These are phyloP conservation scores for Tinospora cordifolia DNA, from an alignment of 164 flowering plant genomes.

Conservation along the genomic window DNA sequence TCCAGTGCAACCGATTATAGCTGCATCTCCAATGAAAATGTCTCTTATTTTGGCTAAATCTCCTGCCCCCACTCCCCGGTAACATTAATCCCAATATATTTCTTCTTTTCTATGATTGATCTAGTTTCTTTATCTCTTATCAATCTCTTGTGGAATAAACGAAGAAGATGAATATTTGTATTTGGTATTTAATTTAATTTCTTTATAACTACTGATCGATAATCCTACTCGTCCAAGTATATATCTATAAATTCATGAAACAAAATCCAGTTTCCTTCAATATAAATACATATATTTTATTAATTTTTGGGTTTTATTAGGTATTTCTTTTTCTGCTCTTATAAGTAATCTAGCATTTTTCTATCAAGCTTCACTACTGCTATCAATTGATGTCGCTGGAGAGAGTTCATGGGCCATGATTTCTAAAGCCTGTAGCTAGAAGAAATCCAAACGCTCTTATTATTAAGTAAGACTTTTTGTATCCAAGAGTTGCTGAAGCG, in stretches of 20 bases:
- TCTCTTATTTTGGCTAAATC: conserved; percentile 46
- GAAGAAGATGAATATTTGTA: conserved; percentile 5
- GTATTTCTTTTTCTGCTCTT: too few species aligned
- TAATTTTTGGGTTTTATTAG: too few species aligned
- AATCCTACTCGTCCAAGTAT: not conserved
- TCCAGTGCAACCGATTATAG: conserved; percentile 38
- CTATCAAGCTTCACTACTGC: too few species aligned
- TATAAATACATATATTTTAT: too few species aligned
- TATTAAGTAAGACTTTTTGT: too few species aligned
- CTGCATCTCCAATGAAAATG: conserved; percentile 50
- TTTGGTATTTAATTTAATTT: not conserved
- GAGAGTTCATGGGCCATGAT: too few species aligned
- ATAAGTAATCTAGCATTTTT: too few species aligned
- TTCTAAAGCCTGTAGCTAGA: too few species aligned
- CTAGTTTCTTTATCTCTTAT: too few species aligned
- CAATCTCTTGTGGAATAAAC: conserved; percentile 14
- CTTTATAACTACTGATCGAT: not conserved
- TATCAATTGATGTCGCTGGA: too few species aligned
- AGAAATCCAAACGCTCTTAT: too few species aligned
- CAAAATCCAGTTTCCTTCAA: not conserved
- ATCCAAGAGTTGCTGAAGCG: too few species aligned
- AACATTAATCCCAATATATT: conserved; percentile 8
- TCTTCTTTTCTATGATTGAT: not conserved
- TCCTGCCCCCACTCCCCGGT: not conserved
- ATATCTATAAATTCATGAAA: not conserved